Evolutionary conservation across 2,329 filamentous ascomycete genomes (phyloP), one percentile per base, ranked within the genome.

Genomic region (Claviceps humidiphila): DNA sequence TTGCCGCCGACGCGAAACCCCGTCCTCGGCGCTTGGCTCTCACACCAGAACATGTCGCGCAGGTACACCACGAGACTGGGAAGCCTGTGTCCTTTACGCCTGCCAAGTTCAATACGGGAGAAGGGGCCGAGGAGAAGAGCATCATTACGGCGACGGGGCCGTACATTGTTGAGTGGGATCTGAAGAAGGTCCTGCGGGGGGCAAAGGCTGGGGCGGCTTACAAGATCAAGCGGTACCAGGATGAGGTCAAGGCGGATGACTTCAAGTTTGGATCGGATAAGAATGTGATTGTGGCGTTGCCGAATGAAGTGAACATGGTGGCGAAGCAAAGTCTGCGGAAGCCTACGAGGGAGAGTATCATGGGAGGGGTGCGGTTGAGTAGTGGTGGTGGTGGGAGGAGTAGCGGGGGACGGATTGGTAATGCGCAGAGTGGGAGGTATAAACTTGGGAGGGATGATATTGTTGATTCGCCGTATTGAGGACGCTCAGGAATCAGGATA

Each of bases 271-370:
- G 91, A 47, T 90, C 85, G 5, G 93, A 98, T 68, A 95, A 95
- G 79, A 96, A 96, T 62, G 89, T 98, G 61, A 95, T 98, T 62
- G 91, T 98, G 39, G 93, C 93, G 1, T 73, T 98, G 57, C 90
- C 93, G 2, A 95, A 98, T 64, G 90, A 97, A 67, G 93, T 98
- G 59, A 94, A 96, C 68, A 97, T 97, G 90, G 88, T 98, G 13
- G 85, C 84, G 46, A 90, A 91, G 68, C 80, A 85, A 60, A 84
- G 82, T 53, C 78, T 98, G 63, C 88, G 88, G 74, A 84, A 84
- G 63, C 89, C 91, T 1, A 97, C 93, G 1, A 76, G 93, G 40
- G 89, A 98, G 73, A 96, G 89, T 67, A 97, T 98, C 66, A 87
- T 87, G 16, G 75, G 80, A 39, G 68, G 82, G 59, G 68, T 76